Percentiles rank a stretch among this genome's conserved stretches.
phyloP scores from a whole-genome alignment of 306 rosid genomes.

The Prunus kanzakura region DNA sequence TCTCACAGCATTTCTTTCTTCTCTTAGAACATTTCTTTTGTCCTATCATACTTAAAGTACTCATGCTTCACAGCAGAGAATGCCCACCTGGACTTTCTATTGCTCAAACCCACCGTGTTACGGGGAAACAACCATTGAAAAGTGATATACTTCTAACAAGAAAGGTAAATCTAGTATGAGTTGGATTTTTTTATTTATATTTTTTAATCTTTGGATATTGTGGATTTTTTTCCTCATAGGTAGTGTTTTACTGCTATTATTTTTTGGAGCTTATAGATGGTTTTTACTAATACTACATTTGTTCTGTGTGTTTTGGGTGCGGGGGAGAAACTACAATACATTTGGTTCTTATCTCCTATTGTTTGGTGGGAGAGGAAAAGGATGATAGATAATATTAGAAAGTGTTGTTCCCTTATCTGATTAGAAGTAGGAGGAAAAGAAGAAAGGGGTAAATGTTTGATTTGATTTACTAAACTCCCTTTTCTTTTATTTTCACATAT shows the following conservation, averaged over 20 bases:
- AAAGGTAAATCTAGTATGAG: conserved; percentile 51
- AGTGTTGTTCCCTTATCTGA: not conserved
- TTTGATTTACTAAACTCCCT: not conserved
- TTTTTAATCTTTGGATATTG: not conserved
- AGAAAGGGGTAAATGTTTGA: not conserved
- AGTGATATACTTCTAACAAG: conserved; percentile 51
- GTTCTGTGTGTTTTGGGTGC: not conserved
- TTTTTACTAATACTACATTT: not conserved
- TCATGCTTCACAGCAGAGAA: conserved; percentile 52
- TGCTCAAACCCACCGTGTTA: conserved; percentile 67
- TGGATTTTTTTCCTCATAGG: not conserved
- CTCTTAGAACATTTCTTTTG: conserved; percentile 15
- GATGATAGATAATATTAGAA: not conserved
- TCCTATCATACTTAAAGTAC: conserved; percentile 10
- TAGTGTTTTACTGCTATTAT: conserved; percentile 1
- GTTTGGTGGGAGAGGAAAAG: not conserved
- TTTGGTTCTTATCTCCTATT: not conserved
- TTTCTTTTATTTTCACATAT: not conserved
- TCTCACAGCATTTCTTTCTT: not conserved
- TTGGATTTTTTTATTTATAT: conserved; percentile 10
- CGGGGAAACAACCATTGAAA: conserved; percentile 66
- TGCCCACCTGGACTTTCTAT: conserved; percentile 81
- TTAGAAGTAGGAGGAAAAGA: not conserved
- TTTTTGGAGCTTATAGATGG: not conserved
- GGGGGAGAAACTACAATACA: not conserved